phyloP scores from a whole-genome alignment of 2,329 filamentous ascomycete genomes.

The Diaporthe australafricana region DNA sequence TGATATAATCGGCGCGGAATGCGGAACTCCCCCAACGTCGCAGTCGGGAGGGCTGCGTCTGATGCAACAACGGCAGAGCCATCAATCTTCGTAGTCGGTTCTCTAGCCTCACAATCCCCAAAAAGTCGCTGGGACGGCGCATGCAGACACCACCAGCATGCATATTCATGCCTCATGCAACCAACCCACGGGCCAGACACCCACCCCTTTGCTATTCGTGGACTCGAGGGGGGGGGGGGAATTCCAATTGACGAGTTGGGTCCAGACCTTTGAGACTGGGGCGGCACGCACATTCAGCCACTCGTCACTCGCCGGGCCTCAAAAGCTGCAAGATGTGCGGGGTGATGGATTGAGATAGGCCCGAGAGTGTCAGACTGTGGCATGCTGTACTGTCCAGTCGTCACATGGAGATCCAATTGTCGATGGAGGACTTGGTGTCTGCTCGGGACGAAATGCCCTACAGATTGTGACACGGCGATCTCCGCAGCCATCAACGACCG shows the following conservation, averaged over 20 bases:
- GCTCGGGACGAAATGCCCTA: neutral
- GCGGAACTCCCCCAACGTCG: conserved; percentile 2
- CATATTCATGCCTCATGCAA: conserved; percentile 25
- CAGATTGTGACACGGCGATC: conserved; percentile 24
- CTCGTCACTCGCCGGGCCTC: conserved; percentile 19
- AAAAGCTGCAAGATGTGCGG: conserved; percentile 18
- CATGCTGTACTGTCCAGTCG: conserved; percentile 25
- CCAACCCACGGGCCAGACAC: conserved; percentile 17
- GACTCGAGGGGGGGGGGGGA: neutral
- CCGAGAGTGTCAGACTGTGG: conserved; percentile 23
- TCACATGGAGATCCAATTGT: conserved; percentile 35
- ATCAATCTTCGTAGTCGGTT: neutral
- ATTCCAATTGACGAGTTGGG: conserved; percentile 22
- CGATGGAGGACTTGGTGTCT: conserved; percentile 10
- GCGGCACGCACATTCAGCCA: conserved; percentile 27
- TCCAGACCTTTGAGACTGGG: conserved; percentile 21
- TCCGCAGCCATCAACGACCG: neutral
- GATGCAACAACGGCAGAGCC: conserved; percentile 20
- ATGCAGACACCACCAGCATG: conserved; percentile 23
- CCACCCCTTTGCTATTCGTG: conserved; percentile 10
- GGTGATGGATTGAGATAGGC: conserved; percentile 15
- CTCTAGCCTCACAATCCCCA: conserved; percentile 13
- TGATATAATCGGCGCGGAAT: conserved; percentile 18
- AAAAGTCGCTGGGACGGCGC: conserved; percentile 28
- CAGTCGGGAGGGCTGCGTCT: conserved; percentile 30